Evolutionary conservation across 208 protist species (phyloP).

Genomic region (Wallacemonas rigidus): DNA sequence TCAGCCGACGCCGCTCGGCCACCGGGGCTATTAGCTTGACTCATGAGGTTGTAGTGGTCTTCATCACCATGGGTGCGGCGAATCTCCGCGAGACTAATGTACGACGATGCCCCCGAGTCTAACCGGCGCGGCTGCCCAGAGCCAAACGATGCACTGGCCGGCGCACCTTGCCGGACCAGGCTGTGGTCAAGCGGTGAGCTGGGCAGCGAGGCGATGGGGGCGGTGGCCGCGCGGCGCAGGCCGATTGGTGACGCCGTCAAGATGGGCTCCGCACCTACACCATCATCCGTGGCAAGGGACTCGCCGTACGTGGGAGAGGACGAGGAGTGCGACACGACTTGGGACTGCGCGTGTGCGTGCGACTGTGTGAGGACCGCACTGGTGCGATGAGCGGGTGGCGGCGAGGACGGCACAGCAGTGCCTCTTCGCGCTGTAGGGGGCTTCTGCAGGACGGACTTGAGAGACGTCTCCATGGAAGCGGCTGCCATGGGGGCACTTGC

Average conservation of each 20-base stretch:
- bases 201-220: neutral
- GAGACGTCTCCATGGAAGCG: neutral
- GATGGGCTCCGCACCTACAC: neutral
- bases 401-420: neutral
- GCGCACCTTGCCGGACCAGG: too few species aligned
- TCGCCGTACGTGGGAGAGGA: neutral
- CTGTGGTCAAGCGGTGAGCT: neutral
- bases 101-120: neutral
- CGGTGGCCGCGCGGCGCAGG: neutral
- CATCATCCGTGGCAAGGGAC: slow-evolving; percentile 1
- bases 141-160: neutral
- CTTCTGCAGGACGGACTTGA: neutral
- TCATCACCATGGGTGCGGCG: slow-evolving; percentile 12
- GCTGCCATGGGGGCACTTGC: neutral
- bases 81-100: slow-evolving; percentile 3
- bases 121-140: slow-evolving; percentile 8
- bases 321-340: neutral
- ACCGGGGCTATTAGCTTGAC: neutral
- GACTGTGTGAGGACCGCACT: neutral
- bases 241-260: neutral
- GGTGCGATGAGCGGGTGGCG: neutral
- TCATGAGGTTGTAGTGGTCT: neutral
- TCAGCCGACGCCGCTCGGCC: neutral
- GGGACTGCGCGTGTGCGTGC: neutral
- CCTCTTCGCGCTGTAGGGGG: neutral